A percentile compares a stretch with the other conserved stretches of the same genome.
Conservation (phyloP, 805 yeast genomes). For the Ascoidea asiatica region DNA sequence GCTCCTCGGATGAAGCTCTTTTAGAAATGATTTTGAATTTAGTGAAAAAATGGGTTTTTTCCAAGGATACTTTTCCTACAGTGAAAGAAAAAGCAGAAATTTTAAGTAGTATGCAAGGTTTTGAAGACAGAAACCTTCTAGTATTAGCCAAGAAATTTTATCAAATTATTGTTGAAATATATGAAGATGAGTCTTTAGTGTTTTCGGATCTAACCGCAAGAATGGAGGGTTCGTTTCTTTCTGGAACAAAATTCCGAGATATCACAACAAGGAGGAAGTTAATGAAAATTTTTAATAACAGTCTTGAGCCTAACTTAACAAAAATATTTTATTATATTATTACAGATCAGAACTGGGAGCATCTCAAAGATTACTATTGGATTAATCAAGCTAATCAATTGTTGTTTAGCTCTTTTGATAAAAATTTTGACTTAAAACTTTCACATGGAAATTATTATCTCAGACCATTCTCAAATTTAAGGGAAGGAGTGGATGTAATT, state of each 20-base stretch:
- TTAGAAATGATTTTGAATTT: conserved; percentile 62
- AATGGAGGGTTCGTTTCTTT: conserved; percentile 92
- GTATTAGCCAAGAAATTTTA: conserved; percentile 60
- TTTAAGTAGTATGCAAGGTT: conserved; percentile 83
- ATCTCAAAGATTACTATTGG: conserved; percentile 87
- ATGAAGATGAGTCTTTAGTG: conserved; percentile 63
- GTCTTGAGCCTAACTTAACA: conserved; percentile 64
- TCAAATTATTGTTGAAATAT: conserved; percentile 75
- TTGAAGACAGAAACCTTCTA: conserved; percentile 67
- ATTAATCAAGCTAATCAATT: conserved; percentile 84
- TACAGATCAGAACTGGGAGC: conserved; percentile 97
- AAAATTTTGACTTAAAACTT: conserved; percentile 31
- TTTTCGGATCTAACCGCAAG: conserved; percentile 85
- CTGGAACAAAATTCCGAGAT: conserved; percentile 80
- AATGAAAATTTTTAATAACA: conserved; percentile 65
- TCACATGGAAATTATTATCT: conserved; percentile 35
- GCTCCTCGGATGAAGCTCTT: conserved; percentile 68
- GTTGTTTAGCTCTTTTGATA: conserved; percentile 64
- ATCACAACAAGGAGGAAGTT: conserved; percentile 60
- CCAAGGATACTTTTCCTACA: conserved; percentile 75
- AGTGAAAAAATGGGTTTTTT: conserved; percentile 83
- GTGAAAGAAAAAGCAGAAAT: conserved; percentile 93
- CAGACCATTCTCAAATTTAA: conserved; percentile 33
- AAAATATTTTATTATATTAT: conserved; percentile 77
- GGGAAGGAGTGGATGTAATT: conserved; percentile 12